Percentiles rank a stretch among this genome's conserved stretches.
These are phyloP conservation scores for Kokia cookei DNA, from an alignment of 441 rosid genomes.

Conservation along the genomic window DNA sequence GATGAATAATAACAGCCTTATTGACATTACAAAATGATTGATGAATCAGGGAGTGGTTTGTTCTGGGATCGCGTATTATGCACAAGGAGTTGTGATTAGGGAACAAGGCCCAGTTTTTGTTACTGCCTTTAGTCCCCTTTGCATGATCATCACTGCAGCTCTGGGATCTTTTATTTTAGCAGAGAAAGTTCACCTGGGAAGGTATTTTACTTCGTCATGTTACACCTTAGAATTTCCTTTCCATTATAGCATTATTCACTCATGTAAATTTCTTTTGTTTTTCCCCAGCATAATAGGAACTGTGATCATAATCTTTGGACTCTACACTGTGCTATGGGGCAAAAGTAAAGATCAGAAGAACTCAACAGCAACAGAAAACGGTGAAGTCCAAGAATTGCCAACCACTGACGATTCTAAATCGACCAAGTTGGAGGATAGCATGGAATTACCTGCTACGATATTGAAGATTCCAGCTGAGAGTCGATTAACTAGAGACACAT, in stretches of 20 bases:
- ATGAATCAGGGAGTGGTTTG: constrained; percentile 66
- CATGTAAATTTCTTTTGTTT: neutral
- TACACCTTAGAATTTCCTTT: neutral
- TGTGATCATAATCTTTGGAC: constrained; percentile 57
- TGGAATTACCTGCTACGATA: neutral
- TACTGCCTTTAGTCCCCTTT: constrained; percentile 70
- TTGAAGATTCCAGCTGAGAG: neutral
- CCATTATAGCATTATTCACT: neutral
- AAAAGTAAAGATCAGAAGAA: constrained; percentile 56
- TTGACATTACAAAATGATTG: neutral
- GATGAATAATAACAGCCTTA: neutral
- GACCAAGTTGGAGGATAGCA: constrained; percentile 8
- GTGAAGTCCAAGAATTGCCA: constrained; percentile 39
- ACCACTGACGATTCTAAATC: constrained; percentile 27
- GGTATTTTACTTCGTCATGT: constrained; percentile 33
- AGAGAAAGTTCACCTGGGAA: constrained; percentile 70
- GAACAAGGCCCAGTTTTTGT: constrained; percentile 80
- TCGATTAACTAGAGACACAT: neutral
- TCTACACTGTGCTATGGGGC: constrained; percentile 83
- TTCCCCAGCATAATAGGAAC: constrained; percentile 66
- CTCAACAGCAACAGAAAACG: constrained; percentile 15
- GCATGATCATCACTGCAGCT: constrained; percentile 73
- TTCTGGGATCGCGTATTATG: constrained; percentile 81
- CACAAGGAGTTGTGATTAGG: constrained; percentile 65
- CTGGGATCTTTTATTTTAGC: constrained; percentile 54